Base-by-base conservation (phyloP, 2,329 filamentous ascomycete genomes). In the Xylariaceae sp. region DNA sequence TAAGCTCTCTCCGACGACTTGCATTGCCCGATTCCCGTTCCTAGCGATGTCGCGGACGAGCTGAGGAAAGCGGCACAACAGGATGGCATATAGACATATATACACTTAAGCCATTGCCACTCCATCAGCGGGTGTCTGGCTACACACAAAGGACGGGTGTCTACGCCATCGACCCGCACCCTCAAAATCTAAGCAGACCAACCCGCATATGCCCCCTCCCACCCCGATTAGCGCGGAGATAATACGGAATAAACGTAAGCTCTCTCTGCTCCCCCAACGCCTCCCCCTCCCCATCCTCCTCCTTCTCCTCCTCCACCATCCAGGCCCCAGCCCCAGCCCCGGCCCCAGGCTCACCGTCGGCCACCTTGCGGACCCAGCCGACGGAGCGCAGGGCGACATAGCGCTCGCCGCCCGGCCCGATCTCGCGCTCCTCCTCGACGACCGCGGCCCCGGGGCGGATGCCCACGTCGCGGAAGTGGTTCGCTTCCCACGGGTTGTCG, bases 141-240 rank as follows among this genome's bases (percentile, higher is more conserved):
- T 26, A 4, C 9, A 26, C 23, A 26, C 9, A 26, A 26, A 26
- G 23, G 4, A 9, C 9, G 14, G 53, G 42, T 47, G 50, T 51
- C 42, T 46, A 44, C 20, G 46, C 40, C 41, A 20, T 45, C 42
- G 45, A 40, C 20, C 48, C 48, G 40, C 47, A 43, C 16, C 20
- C 44, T 52, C 44, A 50, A 61, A 43, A 48, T 57, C 60, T 68
- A 26, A 73, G 58, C 41, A 76, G 53, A 9, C 72, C 74, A 40
- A 84, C 81, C 51, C 80, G 74, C 79, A 82, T 82, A 47, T 81
- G 77, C 1, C 82, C 82, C 44, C 71, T 78, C 0, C 81, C 82
- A 2, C 79, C 79, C 32, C 82, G 69, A 58, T 85, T 85, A 16
- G 79, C 80, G 16, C 81, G 71, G 53, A 82, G 75, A 63, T 80